These are phyloP conservation scores for Quambalaria eucalypti DNA, from an alignment of 1,284 basidiomycete genomes.

Conservation along the genomic window DNA sequence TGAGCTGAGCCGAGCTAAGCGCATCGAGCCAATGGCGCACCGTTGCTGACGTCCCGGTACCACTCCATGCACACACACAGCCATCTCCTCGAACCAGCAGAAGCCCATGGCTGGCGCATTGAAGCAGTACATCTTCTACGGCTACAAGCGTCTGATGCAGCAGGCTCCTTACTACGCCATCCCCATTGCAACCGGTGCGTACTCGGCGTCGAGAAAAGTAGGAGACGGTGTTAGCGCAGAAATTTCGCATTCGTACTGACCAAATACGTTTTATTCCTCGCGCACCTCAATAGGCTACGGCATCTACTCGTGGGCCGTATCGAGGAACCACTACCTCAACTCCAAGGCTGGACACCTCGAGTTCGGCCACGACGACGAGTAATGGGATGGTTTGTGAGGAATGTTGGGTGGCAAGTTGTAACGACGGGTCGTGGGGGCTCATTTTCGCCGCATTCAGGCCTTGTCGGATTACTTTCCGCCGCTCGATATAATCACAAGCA, in stretches of 20 bases:
- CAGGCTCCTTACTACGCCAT: slow-evolving; percentile 44
- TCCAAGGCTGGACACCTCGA: slow-evolving; percentile 43
- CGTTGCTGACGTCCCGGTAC: neutral
- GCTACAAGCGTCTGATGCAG: slow-evolving; percentile 40
- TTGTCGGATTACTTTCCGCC: too few relatives aligned
- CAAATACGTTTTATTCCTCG: neutral
- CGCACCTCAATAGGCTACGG: slow-evolving; percentile 24
- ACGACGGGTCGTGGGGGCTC: too few relatives aligned
- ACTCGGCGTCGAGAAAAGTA: too few relatives aligned
- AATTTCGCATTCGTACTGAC: neutral
- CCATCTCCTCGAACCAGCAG: slow-evolving; percentile 43
- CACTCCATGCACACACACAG: slow-evolving; percentile 5
- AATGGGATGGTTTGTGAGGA: neutral
- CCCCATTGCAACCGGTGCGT: slow-evolving; percentile 38
- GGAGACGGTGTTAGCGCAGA: neutral
- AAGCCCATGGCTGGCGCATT: slow-evolving; percentile 40
- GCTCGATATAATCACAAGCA: too few relatives aligned
- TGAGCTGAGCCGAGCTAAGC: neutral
- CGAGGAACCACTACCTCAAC: slow-evolving; percentile 41
- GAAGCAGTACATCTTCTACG: slow-evolving; percentile 41
- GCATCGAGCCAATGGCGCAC: neutral
- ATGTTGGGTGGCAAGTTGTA: too few relatives aligned
- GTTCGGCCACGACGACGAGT: slow-evolving; percentile 26
- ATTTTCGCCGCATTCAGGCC: too few relatives aligned
- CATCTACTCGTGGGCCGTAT: slow-evolving; percentile 41